phyloP scores from a whole-genome alignment of 2,329 filamentous ascomycete genomes.

The Anisogramma anomala region DNA sequence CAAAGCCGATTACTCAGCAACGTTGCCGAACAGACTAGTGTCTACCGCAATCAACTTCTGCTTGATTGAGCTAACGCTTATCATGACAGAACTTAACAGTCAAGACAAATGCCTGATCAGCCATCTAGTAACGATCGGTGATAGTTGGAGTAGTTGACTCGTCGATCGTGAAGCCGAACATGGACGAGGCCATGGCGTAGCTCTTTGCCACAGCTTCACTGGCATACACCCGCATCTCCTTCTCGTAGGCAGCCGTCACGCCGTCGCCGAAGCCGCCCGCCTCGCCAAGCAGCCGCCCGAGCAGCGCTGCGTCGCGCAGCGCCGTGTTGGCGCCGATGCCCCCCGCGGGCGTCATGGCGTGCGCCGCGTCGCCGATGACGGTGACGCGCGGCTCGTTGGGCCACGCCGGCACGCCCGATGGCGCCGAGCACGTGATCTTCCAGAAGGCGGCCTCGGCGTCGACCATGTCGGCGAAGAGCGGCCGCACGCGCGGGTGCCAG shows the following conservation, averaged over 20 bases:
- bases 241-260: slow-evolving; percentile 45
- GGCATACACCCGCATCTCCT: slow-evolving; percentile 48
- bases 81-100: no score
- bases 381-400: slow-evolving; percentile 45
- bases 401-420: slow-evolving; percentile 49
- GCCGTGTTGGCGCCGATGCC: slow-evolving; percentile 48
- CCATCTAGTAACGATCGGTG: no score
- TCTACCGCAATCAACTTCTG: no score
- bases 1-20: no score
- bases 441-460: slow-evolving; percentile 49
- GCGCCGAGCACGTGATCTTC: slow-evolving; percentile 54
- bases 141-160: slow-evolving; percentile 23
- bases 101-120: no score
- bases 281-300: slow-evolving; percentile 39
- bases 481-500: slow-evolving; percentile 45
- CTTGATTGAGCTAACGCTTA: no score
- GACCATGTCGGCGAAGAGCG: slow-evolving; percentile 47
- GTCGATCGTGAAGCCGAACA: slow-evolving; percentile 36
- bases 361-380: slow-evolving; percentile 45
- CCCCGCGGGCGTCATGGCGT: slow-evolving; percentile 46
- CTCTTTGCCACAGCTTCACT: slow-evolving; percentile 44
- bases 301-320: slow-evolving; percentile 40
- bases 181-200: slow-evolving; percentile 33
- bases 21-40: no score
- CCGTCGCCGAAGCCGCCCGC: slow-evolving; percentile 43